Evolutionary conservation across 2,329 filamentous ascomycete genomes (phyloP), one percentile per base, ranked within the genome.

Genomic region (Cladosporium colombiae): DNA sequence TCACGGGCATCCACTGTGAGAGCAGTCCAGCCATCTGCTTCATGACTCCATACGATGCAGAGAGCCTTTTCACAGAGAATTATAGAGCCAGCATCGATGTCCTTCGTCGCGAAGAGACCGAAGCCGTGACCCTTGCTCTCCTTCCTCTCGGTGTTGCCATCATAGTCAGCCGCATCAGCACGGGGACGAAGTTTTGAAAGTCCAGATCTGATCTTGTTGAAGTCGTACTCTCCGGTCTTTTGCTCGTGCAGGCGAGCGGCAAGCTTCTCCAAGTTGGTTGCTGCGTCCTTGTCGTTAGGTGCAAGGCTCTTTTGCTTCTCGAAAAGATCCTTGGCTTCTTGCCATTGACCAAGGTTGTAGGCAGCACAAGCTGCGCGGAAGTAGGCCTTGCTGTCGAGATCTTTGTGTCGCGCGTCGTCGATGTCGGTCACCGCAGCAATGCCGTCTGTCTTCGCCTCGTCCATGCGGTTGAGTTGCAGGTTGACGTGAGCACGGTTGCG

Each of bases 21-120:
- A 0, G 79, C 79, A 6, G 80, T 80, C 76, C 80, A 81, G 27
- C 74, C 72, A 18, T 68, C 67, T 27, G 46, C 31, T 35, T 67
- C 60, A 27, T 55, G 40, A 27, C 56, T 49, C 49, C 62, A 70
- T 0, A 78, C 78, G 62, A 79, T 75, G 40, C 77, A 74, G 25
- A 77, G 72, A 0, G 80, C 79, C 69, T 81, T 81, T 66, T 82
- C 82, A 40, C 75, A 77, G 18, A 82, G 76, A 25, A 83, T 72
- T 2, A 83, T 55, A 1, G 81, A 78, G 56, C 81, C 81, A 0
- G 77, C 74, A 5, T 69, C 70, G 55, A 83, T 71, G 55, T 75
- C 70, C 21, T 73, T 69, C 0, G 74, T 73, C 0, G 81, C 79
- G 65, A 83, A 83, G 2, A 83, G 71, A 1, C 81, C 81, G 3